phyloP scores from a whole-genome alignment of 2,329 filamentous ascomycete species.

The Camillea tinctor region DNA sequence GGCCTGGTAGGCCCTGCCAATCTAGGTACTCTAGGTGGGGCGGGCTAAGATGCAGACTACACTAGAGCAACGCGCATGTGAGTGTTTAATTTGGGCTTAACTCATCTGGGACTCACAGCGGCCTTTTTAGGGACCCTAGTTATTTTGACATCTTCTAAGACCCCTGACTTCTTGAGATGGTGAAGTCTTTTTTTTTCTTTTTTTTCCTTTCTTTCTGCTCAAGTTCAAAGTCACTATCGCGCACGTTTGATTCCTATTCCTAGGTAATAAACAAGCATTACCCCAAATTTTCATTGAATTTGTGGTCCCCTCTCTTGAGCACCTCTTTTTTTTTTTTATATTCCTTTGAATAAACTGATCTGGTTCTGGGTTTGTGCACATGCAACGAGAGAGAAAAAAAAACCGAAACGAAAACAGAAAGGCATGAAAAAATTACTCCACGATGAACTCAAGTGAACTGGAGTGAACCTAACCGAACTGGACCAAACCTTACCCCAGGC shows the following conservation, averaged over 20 bases:
- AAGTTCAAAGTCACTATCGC: not conserved
- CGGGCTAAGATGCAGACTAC: constrained; percentile 10
- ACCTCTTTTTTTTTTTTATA: not conserved
- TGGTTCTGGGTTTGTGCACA: not conserved
- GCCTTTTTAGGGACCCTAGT: constrained; percentile 13
- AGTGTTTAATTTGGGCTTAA: constrained; percentile 39
- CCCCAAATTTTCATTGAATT: constrained; percentile 19
- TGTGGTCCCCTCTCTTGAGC: not conserved
- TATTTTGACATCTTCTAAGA: constrained; percentile 1
- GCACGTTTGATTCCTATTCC: constrained; percentile 9
- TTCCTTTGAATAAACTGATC: not conserved
- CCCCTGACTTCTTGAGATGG: not conserved
- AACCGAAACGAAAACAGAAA: too few relatives aligned
- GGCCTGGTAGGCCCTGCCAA: not conserved
- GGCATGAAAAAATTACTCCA: not conserved
- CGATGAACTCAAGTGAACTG: not conserved
- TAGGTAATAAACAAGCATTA: constrained; percentile 21
- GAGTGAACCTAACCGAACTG: not conserved
- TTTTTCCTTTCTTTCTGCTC: constrained; percentile 2
- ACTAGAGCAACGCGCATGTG: constrained; percentile 24
- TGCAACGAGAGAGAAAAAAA: too few relatives aligned
- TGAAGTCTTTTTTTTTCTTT: not conserved
- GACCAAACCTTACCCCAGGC: not conserved
- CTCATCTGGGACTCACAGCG: constrained; percentile 9
- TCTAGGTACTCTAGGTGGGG: not conserved